Percentiles rank a stretch among this genome's conserved stretches.
Evolutionary conservation across 116 monocot genomes (phyloP).

Genomic region (Thalassia testudinum): DNA sequence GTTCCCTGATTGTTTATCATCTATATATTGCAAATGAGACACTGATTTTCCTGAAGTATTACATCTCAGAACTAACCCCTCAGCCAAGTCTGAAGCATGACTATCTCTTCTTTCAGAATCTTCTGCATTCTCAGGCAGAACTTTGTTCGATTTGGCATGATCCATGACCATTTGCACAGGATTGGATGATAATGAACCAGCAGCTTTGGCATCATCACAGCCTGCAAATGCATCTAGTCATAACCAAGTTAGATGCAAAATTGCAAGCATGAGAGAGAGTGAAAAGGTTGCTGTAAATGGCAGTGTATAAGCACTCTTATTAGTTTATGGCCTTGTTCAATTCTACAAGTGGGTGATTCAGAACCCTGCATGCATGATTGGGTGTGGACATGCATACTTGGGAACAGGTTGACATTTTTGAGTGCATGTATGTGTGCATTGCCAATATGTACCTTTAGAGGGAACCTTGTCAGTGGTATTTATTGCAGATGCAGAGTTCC

Average conservation of each 20-base stretch:
- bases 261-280: too few relatives aligned
- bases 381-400: too few relatives aligned
- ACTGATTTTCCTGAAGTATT: neutral
- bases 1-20: neutral
- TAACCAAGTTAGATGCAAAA: too few relatives aligned
- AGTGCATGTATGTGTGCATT: too few relatives aligned
- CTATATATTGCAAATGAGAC: neutral
- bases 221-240: conserved; percentile 1
- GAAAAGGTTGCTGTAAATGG: too few relatives aligned
- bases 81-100: neutral
- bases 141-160: neutral
- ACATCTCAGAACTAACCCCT: neutral
- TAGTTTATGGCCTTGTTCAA: too few relatives aligned
- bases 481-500: neutral
- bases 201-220: neutral
- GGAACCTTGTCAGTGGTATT: too few relatives aligned
- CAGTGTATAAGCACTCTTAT: too few relatives aligned
- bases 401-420: too few relatives aligned
- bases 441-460: too few relatives aligned
- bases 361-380: too few relatives aligned
- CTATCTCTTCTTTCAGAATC: neutral
- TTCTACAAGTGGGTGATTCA: too few relatives aligned
- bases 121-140: neutral
- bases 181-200: neutral
- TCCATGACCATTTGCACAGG: neutral